phyloP scores from a whole-genome alignment of 1,139 yeast genomes.

The Taphrina betulina region DNA sequence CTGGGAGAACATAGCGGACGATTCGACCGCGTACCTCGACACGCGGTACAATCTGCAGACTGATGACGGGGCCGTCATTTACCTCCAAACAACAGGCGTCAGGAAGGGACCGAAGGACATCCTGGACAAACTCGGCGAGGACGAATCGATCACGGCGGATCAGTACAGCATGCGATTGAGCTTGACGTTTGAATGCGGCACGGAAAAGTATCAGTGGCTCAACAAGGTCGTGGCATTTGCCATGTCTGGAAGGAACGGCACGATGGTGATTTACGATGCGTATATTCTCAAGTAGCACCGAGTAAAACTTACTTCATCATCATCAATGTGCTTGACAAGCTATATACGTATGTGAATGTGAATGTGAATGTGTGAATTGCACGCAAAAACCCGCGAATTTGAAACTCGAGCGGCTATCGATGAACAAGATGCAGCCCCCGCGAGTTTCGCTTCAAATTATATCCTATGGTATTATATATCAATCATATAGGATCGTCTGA shows the following conservation, averaged over 20 bases:
- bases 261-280: constrained; percentile 30
- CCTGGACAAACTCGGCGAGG: constrained; percentile 27
- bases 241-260: constrained; percentile 26
- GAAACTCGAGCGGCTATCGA: too few relatives aligned
- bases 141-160: constrained; percentile 24
- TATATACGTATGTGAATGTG: too few relatives aligned
- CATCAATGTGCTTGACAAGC: too few relatives aligned
- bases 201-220: constrained; percentile 25
- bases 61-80: constrained; percentile 29
- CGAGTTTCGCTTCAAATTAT: too few relatives aligned
- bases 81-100: constrained; percentile 24
- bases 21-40: constrained; percentile 29
- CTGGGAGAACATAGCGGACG: constrained; percentile 26
- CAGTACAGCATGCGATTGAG: constrained; percentile 30
- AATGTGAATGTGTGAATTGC: too few relatives aligned
- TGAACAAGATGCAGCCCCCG: too few relatives aligned
- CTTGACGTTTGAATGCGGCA: constrained; percentile 21
- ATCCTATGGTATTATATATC: too few relatives aligned
- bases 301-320: too few relatives aligned
- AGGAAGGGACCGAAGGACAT: constrained; percentile 27
- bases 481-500: too few relatives aligned
- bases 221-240: constrained; percentile 25
- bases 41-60: constrained; percentile 27
- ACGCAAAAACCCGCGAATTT: too few relatives aligned
- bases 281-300: constrained; percentile 12